Conservation (phyloP, 352 stramenopile genomes). For the Globisporangium takayamanum region DNA sequence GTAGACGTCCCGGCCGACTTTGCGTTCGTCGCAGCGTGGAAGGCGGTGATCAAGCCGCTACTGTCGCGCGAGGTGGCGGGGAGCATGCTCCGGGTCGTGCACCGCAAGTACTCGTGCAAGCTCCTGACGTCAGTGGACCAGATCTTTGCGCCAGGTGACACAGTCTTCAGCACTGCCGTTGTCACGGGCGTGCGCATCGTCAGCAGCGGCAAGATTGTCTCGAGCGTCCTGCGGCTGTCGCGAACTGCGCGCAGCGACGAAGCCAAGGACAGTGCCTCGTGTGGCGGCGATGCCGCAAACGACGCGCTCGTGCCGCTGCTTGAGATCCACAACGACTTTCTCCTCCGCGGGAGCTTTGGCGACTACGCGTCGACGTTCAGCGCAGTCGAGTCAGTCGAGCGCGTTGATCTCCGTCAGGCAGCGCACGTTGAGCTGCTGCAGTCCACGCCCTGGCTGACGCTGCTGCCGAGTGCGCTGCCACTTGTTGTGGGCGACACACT, state of each 20-base stretch:
- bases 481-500: slow-evolving; percentile 42
- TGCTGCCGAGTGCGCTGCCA: slow-evolving; percentile 13
- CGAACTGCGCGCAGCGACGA: slow-evolving; percentile 29
- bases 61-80: slow-evolving; percentile 78
- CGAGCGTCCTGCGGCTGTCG: slow-evolving; percentile 61
- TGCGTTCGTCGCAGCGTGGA: slow-evolving; percentile 74
- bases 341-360: slow-evolving; percentile 73
- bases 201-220: slow-evolving; percentile 74
- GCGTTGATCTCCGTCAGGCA: slow-evolving; percentile 28
- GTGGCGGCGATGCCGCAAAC: slow-evolving; percentile 24
- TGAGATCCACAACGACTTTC: slow-evolving; percentile 76
- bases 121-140: slow-evolving; percentile 28
- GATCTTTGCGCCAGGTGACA: slow-evolving; percentile 57
- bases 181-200: slow-evolving; percentile 74
- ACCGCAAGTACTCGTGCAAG: slow-evolving; percentile 84
- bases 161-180: slow-evolving; percentile 63
- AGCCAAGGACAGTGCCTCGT: background rate
- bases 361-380: slow-evolving; percentile 74
- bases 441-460: slow-evolving; percentile 60
- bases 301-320: slow-evolving; percentile 61
- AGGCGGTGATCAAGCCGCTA: slow-evolving; percentile 75
- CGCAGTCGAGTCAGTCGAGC: slow-evolving; percentile 32
- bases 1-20: slow-evolving; percentile 57
- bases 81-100: slow-evolving; percentile 78
- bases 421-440: slow-evolving; percentile 46